These are phyloP conservation scores for Glycine tomentella DNA, from an alignment of 306 rosid species.

Conservation along the genomic window DNA sequence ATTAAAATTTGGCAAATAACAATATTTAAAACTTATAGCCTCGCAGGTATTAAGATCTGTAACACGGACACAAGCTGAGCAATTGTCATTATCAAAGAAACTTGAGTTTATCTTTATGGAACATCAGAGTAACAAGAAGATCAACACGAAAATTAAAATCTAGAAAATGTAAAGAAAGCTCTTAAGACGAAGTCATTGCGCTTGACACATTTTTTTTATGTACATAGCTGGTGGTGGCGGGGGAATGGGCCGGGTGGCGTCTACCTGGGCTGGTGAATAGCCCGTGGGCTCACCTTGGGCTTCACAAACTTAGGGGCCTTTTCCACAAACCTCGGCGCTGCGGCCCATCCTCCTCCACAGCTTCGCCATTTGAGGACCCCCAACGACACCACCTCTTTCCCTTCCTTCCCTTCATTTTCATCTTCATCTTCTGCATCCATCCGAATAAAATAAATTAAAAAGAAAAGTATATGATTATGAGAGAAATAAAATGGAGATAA, in stretches of 20 bases:
- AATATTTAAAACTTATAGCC: no score
- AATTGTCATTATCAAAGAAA: not conserved
- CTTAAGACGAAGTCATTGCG: no score
- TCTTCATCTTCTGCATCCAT: constrained; percentile 49
- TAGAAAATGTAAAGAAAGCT: not conserved
- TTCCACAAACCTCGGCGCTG: constrained; percentile 62
- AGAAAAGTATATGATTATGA: not conserved
- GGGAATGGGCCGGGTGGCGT: not conserved
- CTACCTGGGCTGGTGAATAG: constrained; percentile 92
- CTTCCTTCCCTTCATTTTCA: constrained; percentile 40
- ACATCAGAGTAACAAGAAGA: not conserved
- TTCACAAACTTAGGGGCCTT: constrained; percentile 74
- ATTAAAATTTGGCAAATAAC: no score
- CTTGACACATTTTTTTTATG: not conserved
- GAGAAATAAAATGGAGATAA: not conserved
- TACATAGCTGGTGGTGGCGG: not conserved
- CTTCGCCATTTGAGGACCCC: constrained; percentile 65
- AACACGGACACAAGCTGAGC: not conserved
- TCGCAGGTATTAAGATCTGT: not conserved
- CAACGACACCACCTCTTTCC: constrained; percentile 53
- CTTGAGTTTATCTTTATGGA: not conserved
- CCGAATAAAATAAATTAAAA: not conserved
- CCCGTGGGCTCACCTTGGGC: constrained; percentile 75
- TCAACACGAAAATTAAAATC: not conserved
- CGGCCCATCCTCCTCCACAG: constrained; percentile 40